phyloP scores from a whole-genome alignment of 139 green algal genomes.

The Diplosphaera chodatii region DNA sequence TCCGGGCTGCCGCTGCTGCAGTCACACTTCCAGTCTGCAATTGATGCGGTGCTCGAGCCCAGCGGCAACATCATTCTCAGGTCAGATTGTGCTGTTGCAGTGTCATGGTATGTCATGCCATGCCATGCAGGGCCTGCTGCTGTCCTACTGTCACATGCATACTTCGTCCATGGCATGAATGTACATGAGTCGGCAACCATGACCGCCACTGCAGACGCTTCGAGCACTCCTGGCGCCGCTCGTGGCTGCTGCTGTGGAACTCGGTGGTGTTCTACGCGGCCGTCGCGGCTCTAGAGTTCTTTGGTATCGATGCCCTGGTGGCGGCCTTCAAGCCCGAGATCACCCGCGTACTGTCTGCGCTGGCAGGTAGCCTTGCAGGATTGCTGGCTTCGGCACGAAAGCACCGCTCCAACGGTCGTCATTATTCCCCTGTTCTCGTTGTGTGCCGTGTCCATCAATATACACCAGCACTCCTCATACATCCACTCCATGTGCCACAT shows the following conservation, averaged over 20 bases:
- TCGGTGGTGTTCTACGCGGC: background rate
- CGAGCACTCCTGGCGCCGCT: background rate
- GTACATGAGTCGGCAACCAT: too few species aligned
- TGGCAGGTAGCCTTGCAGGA: background rate
- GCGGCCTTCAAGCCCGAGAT: background rate
- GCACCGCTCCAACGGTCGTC: too few species aligned
- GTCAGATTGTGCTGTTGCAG: background rate
- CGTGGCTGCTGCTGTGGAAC: background rate
- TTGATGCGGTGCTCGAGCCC: background rate
- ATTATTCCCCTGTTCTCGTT: too few species aligned
- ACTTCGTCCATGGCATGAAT: too few species aligned
- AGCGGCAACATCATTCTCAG: background rate
- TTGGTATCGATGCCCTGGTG: background rate
- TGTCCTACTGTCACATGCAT: too few species aligned
- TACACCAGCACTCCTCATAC: too few species aligned
- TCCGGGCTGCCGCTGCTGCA: background rate
- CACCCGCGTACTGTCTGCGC: background rate
- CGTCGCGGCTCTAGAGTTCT: background rate
- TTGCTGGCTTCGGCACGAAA: too few species aligned
- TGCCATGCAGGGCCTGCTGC: too few species aligned
- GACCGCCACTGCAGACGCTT: background rate
- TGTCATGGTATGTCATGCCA: background rate
- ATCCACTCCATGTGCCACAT: background rate
- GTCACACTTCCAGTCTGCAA: too few species aligned
- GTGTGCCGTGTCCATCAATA: too few species aligned